These are phyloP conservation scores for Mucor irregularis DNA, from an alignment of 371 early-diverging fungal genomes.

Conservation along the genomic window DNA sequence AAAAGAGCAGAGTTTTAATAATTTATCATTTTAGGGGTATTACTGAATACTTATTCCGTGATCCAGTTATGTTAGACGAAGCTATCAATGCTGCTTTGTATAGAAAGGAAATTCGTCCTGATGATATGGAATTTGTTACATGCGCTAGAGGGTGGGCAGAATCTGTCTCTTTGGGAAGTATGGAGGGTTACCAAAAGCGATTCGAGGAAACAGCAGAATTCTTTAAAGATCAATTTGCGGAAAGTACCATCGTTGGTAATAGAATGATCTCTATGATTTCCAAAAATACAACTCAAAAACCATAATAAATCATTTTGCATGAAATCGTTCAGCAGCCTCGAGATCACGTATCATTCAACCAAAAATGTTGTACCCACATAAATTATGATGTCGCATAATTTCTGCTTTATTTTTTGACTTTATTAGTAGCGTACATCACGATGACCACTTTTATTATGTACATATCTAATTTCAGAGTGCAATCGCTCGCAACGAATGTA, in stretches of 20 bases:
- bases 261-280: slow-evolving; percentile 70
- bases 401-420: too few relatives aligned
- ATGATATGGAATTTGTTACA: slow-evolving; percentile 91
- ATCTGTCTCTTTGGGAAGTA: slow-evolving; percentile 77
- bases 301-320: neutral
- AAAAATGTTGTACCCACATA: too few relatives aligned
- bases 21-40: slow-evolving; percentile 65
- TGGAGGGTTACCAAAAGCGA: slow-evolving; percentile 82
- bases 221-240: slow-evolving; percentile 75
- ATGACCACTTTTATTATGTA: too few relatives aligned
- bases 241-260: slow-evolving; percentile 72
- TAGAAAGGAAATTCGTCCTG: slow-evolving; percentile 80
- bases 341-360: too few relatives aligned
- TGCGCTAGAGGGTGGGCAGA: slow-evolving; percentile 93
- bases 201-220: slow-evolving; percentile 83
- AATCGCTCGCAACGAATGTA: too few relatives aligned
- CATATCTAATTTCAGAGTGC: too few relatives aligned
- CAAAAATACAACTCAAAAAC: slow-evolving; percentile 33
- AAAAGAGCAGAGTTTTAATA: too few relatives aligned
- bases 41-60: slow-evolving; percentile 87
- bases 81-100: slow-evolving; percentile 83
- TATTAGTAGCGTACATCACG: too few relatives aligned
- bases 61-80: slow-evolving; percentile 75
- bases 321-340: too few relatives aligned
- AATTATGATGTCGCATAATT: too few relatives aligned